These are phyloP conservation scores for Penicillium steckii DNA, from an alignment of 495 filamentous ascomycete genomes.

Conservation along the genomic window DNA sequence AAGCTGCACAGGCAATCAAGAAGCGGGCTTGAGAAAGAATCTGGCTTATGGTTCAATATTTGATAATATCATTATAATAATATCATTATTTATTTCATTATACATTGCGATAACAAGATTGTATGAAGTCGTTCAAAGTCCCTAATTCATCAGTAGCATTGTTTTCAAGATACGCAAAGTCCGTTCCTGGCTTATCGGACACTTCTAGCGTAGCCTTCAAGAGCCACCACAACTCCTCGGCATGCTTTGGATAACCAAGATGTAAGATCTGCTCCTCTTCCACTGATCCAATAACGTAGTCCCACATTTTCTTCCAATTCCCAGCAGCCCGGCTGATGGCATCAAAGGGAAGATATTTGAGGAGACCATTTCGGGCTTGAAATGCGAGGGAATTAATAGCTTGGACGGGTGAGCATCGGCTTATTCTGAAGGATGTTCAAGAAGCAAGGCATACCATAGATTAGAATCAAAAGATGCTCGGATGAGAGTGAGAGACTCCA, in stretches of 20 bases:
- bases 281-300: constrained; percentile 15
- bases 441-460: constrained; percentile 31
- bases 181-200: constrained; percentile 10
- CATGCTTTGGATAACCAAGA: constrained; percentile 40
- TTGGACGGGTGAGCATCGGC: constrained; percentile 7
- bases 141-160: constrained; percentile 37
- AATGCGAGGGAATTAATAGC: constrained; percentile 36
- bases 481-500: constrained; percentile 30
- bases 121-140: constrained; percentile 39
- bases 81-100: constrained; percentile 2
- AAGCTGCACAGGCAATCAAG: constrained; percentile 1
- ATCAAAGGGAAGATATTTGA: constrained; percentile 27
- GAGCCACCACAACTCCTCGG: constrained; percentile 40
- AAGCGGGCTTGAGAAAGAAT: background rate
- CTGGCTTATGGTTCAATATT: background rate
- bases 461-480: constrained; percentile 36
- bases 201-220: constrained; percentile 31
- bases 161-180: constrained; percentile 31
- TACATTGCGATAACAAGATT: constrained; percentile 21
- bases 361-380: constrained; percentile 26
- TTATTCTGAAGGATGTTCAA: background rate
- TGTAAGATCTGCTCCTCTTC: constrained; percentile 26
- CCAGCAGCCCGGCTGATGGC: constrained; percentile 30
- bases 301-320: constrained; percentile 40
- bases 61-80: constrained; percentile 2